Evolutionary conservation across 2,329 filamentous ascomycete genomes (phyloP).

Genomic region (Fusarium xyrophilum): DNA sequence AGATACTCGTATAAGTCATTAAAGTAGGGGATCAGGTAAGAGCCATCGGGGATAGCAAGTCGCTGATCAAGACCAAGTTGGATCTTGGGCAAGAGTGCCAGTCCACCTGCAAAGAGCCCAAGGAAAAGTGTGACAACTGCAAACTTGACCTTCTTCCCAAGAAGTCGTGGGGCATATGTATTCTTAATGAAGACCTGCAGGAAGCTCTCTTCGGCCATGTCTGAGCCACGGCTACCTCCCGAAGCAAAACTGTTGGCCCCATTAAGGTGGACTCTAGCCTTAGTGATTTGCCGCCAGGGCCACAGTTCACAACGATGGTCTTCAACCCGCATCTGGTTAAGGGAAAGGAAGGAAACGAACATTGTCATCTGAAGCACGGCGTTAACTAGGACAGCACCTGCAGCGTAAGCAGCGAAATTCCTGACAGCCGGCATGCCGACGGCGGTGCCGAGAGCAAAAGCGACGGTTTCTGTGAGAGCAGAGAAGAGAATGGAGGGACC

Average conservation of each 20-base stretch:
- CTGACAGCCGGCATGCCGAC: slow-evolving; percentile 98
- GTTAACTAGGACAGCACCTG: slow-evolving; percentile 96
- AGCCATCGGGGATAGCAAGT: slow-evolving; percentile 90
- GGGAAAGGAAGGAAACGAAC: slow-evolving; percentile 88
- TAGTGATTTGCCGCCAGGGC: slow-evolving; percentile 83
- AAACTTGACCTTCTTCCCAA: slow-evolving; percentile 82
- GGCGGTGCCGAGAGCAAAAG: slow-evolving; percentile 89
- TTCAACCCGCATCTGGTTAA: slow-evolving; percentile 92
- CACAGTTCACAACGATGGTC: slow-evolving; percentile 89
- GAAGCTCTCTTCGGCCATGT: slow-evolving; percentile 80
- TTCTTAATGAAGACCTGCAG: slow-evolving; percentile 91
- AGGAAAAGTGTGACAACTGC: slow-evolving; percentile 81
- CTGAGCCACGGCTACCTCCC: slow-evolving; percentile 67
- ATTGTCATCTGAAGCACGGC: slow-evolving; percentile 96
- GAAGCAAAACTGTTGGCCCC: slow-evolving; percentile 61
- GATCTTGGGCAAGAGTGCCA: slow-evolving; percentile 85
- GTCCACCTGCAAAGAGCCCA: slow-evolving; percentile 81
- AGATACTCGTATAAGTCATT: slow-evolving; percentile 95
- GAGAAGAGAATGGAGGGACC: slow-evolving; percentile 96
- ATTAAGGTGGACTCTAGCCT: slow-evolving; percentile 72
- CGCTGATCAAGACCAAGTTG: slow-evolving; percentile 91
- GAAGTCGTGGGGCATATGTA: slow-evolving; percentile 80
- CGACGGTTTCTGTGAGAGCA: slow-evolving; percentile 90
- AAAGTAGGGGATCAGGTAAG: slow-evolving; percentile 95
- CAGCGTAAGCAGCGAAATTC: slow-evolving; percentile 96